Conservation (phyloP, 2,329 filamentous ascomycete genomes). For the Talaromyces sp. region DNA sequence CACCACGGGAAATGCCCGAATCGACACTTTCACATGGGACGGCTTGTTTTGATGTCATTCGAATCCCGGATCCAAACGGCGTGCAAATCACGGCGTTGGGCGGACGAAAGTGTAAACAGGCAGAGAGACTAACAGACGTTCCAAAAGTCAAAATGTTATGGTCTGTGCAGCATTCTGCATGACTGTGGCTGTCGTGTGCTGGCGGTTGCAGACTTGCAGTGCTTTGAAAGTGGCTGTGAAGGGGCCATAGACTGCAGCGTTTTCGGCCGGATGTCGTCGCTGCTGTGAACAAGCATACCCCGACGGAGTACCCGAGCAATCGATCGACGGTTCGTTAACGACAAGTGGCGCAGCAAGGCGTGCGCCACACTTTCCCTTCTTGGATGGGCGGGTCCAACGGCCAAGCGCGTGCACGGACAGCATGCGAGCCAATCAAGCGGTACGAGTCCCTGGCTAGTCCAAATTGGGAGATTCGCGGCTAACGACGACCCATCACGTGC, state of each 20-base stretch:
- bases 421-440: background rate
- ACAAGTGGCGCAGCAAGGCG: background rate
- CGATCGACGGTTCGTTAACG: background rate
- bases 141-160: background rate
- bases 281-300: background rate
- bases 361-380: background rate
- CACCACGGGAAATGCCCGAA: constrained; percentile 4
- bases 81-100: no score
- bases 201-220: background rate
- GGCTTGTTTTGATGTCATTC: background rate
- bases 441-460: constrained; percentile 6
- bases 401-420: background rate
- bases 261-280: background rate
- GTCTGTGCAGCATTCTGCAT: background rate
- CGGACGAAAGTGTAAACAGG: background rate
- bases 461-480: background rate
- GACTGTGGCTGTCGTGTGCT: no score
- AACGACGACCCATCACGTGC: background rate
- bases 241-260: background rate
- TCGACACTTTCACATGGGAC: constrained; percentile 4
- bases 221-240: background rate
- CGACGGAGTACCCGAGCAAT: no score
- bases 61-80: background rate
- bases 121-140: no score
- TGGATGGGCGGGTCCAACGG: background rate